Evolutionary conservation across 371 early-diverging fungal species (phyloP).

Genomic region (Mortierella sp.): DNA sequence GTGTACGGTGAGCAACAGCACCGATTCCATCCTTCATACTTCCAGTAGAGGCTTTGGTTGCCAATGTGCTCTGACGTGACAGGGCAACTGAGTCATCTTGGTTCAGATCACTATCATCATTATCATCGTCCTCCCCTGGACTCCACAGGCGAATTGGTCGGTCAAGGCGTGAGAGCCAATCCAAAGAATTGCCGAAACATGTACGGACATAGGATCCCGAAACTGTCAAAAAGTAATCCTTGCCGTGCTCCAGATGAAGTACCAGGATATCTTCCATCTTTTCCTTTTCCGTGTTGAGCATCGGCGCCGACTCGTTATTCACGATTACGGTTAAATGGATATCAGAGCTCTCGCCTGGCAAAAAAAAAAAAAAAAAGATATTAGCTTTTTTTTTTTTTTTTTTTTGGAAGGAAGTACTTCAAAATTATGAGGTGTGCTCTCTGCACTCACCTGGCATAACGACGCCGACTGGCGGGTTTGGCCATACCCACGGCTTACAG

Average conservation of each 20-base stretch:
- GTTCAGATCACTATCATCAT: conserved; percentile 17
- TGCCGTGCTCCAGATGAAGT: conserved; percentile 82
- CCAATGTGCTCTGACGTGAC: conserved; percentile 15
- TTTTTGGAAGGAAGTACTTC: too few species aligned
- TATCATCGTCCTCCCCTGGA: conserved; percentile 37
- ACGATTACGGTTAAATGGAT: conserved; percentile 78
- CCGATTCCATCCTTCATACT: conserved; percentile 17
- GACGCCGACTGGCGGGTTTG: conserved; percentile 70
- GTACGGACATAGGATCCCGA: conserved; percentile 77
- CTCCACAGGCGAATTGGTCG: conserved; percentile 60
- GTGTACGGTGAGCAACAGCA: not conserved
- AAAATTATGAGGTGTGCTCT: too few species aligned
- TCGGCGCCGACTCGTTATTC: conserved; percentile 66
- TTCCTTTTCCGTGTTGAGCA: conserved; percentile 74
- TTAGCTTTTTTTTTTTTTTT: too few species aligned
- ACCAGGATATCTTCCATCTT: conserved; percentile 82
- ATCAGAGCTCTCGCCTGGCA: conserved; percentile 58
- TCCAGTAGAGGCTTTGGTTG: conserved; percentile 22
- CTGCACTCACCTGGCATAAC: conserved; percentile 80
- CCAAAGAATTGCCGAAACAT: conserved; percentile 79
- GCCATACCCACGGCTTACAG: conserved; percentile 75
- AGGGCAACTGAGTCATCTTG: conserved; percentile 5
- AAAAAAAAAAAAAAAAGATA: not conserved
- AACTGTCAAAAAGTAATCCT: conserved; percentile 85
- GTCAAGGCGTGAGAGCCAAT: conserved; percentile 66